A percentile compares a stretch with the other conserved stretches of the same genome.
Conservation (phyloP, 768 basidiomycete species). For the Boletus speciosus region DNA sequence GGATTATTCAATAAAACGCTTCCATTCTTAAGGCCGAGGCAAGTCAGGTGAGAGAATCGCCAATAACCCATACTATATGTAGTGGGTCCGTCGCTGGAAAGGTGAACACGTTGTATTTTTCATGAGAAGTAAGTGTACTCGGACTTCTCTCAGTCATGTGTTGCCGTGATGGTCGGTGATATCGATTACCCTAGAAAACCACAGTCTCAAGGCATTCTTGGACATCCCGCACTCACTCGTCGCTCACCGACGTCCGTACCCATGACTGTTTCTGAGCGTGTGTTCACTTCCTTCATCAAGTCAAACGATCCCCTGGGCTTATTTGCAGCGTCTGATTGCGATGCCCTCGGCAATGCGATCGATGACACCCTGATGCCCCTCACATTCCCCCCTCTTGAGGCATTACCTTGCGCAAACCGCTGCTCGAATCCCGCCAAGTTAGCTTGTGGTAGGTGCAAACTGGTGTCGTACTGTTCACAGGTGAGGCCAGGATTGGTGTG, state of each 20-base stretch:
- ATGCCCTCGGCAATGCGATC: constrained; percentile 12
- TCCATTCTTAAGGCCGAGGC: not conserved
- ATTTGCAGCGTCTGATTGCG: constrained; percentile 17
- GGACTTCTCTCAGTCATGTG: not conserved
- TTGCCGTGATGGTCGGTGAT: constrained; percentile 1
- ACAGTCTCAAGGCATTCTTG: not conserved
- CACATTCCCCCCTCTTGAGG: constrained; percentile 21
- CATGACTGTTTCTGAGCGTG: constrained; percentile 9
- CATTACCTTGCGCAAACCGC: constrained; percentile 32
- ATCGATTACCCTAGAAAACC: not conserved
- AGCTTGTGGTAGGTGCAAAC: constrained; percentile 28
- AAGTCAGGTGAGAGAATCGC: not conserved
- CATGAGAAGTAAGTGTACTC: not conserved
- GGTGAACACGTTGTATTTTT: constrained; percentile 13
- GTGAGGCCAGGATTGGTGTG: constrained; percentile 2
- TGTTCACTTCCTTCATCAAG: constrained; percentile 13
- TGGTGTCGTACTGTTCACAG: constrained; percentile 45
- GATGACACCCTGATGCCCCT: constrained; percentile 14
- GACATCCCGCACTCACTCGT: not conserved
- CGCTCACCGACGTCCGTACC: not conserved
- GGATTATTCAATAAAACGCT: not conserved
- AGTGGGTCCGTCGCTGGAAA: not conserved
- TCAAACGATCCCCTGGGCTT: constrained; percentile 18
- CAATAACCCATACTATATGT: not conserved
- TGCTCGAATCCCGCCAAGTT: constrained; percentile 29